A percentile compares a stretch with the other conserved stretches of the same genome.
Evolutionary conservation across 805 yeast genomes (phyloP).

Genomic region (Candida nitratophila): DNA sequence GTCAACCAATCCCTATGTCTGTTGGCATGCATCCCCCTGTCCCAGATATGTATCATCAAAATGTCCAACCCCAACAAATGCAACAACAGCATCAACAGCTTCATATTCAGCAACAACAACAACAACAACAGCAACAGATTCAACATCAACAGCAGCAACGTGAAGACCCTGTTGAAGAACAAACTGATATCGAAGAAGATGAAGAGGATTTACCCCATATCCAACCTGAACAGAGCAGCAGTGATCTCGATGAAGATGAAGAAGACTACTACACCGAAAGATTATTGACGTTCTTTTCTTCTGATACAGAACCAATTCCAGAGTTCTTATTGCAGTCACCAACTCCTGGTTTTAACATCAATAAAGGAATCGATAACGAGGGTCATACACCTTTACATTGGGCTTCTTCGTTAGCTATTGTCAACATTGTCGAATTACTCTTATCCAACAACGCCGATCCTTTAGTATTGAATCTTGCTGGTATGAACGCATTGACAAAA

Average conservation of each 20-base stretch:
- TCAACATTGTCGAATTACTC: constrained; percentile 50
- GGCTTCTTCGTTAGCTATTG: constrained; percentile 76
- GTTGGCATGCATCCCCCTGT: constrained; percentile 20
- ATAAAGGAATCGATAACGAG: constrained; percentile 67
- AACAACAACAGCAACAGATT: not conserved
- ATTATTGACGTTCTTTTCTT: constrained; percentile 46
- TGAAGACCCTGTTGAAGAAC: constrained; percentile 17
- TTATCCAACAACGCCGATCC: constrained; percentile 58
- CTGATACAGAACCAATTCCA: constrained; percentile 32
- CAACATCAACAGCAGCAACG: not conserved
- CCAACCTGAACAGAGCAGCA: not conserved
- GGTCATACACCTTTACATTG: constrained; percentile 81
- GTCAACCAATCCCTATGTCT: constrained; percentile 17
- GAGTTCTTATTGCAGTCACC: constrained; percentile 38
- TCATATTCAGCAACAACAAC: constrained; percentile 7
- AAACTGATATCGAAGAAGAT: constrained; percentile 2
- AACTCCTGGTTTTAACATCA: constrained; percentile 57
- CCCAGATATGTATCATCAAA: constrained; percentile 27
- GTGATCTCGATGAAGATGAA: constrained; percentile 22
- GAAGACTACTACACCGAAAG: constrained; percentile 33
- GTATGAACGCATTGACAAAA: constrained; percentile 66
- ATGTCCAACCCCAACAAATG: not conserved
- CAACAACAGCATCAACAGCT: constrained; percentile 14
- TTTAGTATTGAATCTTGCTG: constrained; percentile 41
- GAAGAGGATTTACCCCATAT: not conserved